These are phyloP conservation scores for Dactylonectria estremocensis DNA, from an alignment of 2,329 filamentous ascomycete species.

Conservation along the genomic window DNA sequence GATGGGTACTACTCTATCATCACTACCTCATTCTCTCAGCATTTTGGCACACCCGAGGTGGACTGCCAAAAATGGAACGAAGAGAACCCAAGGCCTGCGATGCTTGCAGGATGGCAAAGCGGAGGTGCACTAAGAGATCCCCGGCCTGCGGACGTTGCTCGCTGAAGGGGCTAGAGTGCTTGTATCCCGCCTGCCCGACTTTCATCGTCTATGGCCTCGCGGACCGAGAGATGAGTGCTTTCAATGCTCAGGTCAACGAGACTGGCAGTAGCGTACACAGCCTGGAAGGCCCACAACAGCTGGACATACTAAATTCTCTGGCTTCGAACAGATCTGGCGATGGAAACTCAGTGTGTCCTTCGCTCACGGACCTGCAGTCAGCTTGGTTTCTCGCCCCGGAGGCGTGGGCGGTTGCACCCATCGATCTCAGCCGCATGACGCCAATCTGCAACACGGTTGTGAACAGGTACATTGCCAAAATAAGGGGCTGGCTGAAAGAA, in stretches of 20 bases:
- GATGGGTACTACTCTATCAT: neutral
- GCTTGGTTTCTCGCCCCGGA: constrained; percentile 31
- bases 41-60: neutral
- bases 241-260: neutral
- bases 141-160: constrained; percentile 31
- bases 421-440: neutral
- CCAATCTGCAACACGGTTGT: constrained; percentile 25
- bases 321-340: neutral
- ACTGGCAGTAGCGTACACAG: neutral
- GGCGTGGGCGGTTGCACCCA: constrained; percentile 10
- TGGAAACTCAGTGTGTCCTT: neutral
- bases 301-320: neutral
- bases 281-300: neutral
- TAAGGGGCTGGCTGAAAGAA: constrained; percentile 25
- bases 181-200: constrained; percentile 35
- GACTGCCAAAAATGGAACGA: neutral
- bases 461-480: constrained; percentile 16
- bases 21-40: neutral
- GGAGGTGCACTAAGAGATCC: constrained; percentile 39
- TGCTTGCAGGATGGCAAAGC: constrained; percentile 36
- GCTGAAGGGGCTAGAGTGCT: constrained; percentile 28
- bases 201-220: constrained; percentile 34
- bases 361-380: constrained; percentile 25
- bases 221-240: neutral
- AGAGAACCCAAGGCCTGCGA: constrained; percentile 23